These are phyloP conservation scores for Podosphaera aphanis DNA, from an alignment of 2,329 filamentous ascomycete genomes.

Conservation along the genomic window DNA sequence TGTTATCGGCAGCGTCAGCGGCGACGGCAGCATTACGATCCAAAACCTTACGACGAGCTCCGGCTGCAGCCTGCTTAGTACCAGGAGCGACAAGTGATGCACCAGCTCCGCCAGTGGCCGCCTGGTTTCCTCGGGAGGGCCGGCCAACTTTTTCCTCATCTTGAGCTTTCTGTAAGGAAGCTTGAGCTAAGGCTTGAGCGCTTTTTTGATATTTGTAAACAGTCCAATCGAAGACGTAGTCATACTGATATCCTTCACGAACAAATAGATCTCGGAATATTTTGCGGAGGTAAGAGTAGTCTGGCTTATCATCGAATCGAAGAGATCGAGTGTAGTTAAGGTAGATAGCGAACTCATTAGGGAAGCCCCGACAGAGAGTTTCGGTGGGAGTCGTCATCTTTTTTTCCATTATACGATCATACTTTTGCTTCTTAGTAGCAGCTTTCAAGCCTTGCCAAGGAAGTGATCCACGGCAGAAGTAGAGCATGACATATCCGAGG, in stretches of 20 bases:
- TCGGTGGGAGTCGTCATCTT: conserved; percentile 99
- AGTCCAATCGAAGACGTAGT: conserved; percentile 99
- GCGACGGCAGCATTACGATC: conserved; percentile 35
- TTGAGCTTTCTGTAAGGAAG: conserved; percentile 42
- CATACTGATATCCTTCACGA: conserved; percentile 97
- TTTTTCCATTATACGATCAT: conserved; percentile 99
- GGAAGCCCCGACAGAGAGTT: conserved; percentile 95
- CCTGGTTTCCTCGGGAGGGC: conserved; percentile 27
- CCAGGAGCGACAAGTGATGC: conserved; percentile 28
- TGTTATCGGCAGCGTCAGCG: conserved; percentile 45
- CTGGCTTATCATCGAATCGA: conserved; percentile 97
- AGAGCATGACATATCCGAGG: conserved; percentile 96
- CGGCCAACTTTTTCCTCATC: conserved; percentile 55
- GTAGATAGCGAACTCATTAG: conserved; percentile 98
- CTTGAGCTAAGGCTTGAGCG: conserved; percentile 76
- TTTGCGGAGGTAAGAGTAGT: conserved; percentile 98
- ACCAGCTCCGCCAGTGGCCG: conserved; percentile 36
- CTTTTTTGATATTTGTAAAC: conserved; percentile 99
- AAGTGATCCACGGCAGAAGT: conserved; percentile 96
- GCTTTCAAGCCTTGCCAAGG: conserved; percentile 98
- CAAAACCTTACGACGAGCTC: conserved; percentile 64
- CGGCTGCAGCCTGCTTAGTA: conserved; percentile 48
- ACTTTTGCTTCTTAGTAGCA: conserved; percentile 99
- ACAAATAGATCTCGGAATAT: conserved; percentile 99
- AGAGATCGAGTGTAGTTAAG: conserved; percentile 97